phyloP scores from a whole-genome alignment of 2,329 filamentous ascomycete genomes.

The Colletotrichum sp. region DNA sequence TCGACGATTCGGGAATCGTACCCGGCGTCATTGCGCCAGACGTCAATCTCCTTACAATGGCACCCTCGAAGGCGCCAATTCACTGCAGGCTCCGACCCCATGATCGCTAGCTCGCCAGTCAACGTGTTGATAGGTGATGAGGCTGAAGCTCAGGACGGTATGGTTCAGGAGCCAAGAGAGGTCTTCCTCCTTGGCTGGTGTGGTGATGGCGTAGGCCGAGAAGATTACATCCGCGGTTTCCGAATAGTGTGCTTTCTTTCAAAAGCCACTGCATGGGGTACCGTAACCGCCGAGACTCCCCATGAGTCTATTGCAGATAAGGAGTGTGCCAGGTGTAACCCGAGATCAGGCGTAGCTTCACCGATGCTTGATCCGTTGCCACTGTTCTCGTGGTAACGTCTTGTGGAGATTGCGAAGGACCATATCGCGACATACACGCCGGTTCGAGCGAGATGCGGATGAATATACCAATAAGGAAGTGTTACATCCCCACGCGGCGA shows the following conservation, averaged over 20 bases:
- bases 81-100: no score
- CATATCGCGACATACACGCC: neutral
- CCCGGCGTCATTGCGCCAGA: no score
- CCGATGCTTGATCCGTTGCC: neutral
- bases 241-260: neutral
- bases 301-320: neutral
- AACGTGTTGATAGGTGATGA: no score
- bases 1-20: no score
- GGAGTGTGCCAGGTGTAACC: neutral
- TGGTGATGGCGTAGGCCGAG: neutral
- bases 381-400: neutral
- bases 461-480: neutral
- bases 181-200: neutral
- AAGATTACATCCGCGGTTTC: rapidly evolving
- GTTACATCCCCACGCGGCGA: no score
- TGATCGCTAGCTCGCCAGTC: no score
- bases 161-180: rapidly evolving
- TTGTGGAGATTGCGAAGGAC: neutral
- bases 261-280: neutral
- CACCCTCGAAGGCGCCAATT: no score
- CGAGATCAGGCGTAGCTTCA: neutral
- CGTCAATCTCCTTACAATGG: no score
- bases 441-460: neutral
- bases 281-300: neutral
- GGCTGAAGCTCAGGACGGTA: neutral